Evolutionary conservation across 2,329 filamentous ascomycete species (phyloP).

Genomic region (Fusarium sp.): DNA sequence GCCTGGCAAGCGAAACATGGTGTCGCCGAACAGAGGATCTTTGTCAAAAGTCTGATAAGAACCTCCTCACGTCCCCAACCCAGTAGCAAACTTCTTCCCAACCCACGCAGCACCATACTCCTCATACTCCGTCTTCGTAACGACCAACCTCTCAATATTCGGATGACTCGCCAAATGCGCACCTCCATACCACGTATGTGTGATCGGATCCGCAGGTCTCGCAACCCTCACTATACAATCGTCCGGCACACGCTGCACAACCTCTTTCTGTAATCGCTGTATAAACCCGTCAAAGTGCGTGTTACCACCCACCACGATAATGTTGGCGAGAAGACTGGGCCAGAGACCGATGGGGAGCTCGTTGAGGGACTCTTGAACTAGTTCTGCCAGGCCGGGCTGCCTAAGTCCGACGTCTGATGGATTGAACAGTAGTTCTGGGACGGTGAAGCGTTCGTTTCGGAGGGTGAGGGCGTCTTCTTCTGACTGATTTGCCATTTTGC

Average conservation of each 20-base stretch:
- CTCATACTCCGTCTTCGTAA: slow-evolving; percentile 92
- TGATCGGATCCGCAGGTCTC: slow-evolving; percentile 77
- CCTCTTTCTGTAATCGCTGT: slow-evolving; percentile 79
- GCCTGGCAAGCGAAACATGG: not conserved
- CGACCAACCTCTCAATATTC: slow-evolving; percentile 73
- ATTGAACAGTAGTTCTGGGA: slow-evolving; percentile 90
- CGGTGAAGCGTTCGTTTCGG: slow-evolving; percentile 89
- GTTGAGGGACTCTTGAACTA: slow-evolving; percentile 82
- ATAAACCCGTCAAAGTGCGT: slow-evolving; percentile 83
- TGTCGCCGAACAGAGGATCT: not conserved
- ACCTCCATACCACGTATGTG: slow-evolving; percentile 87
- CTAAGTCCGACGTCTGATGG: slow-evolving; percentile 87
- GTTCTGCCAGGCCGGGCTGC: slow-evolving; percentile 83
- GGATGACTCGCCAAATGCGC: slow-evolving; percentile 78
- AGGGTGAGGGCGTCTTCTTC: slow-evolving; percentile 85
- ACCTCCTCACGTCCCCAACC: slow-evolving; percentile 38
- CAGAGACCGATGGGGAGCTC: slow-evolving; percentile 83
- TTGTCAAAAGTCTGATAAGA: not conserved
- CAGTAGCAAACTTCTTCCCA: slow-evolving; percentile 72
- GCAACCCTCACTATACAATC: slow-evolving; percentile 83
- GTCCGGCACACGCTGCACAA: slow-evolving; percentile 76
- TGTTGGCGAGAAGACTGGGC: slow-evolving; percentile 85
- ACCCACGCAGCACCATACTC: slow-evolving; percentile 84
- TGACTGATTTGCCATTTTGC: slow-evolving; percentile 56
- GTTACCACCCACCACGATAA: slow-evolving; percentile 90